A percentile compares a stretch with the other conserved stretches of the same genome.
These are phyloP conservation scores for Pichia cabralensis DNA, from an alignment of 805 yeast genomes.

Conservation along the genomic window DNA sequence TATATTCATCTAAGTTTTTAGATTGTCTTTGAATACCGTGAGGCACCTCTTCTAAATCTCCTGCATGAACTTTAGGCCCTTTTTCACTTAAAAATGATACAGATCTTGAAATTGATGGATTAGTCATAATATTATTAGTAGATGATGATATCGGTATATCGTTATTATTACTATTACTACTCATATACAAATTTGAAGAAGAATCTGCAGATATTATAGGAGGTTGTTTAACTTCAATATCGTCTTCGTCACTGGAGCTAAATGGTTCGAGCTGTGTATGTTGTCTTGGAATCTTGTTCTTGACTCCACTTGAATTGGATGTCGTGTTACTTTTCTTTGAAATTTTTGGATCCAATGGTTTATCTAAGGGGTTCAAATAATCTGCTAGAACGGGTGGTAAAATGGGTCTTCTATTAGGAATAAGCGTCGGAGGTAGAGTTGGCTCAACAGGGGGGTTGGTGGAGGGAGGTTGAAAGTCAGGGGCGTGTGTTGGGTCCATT, in stretches of 20 bases:
- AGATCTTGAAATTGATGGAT: too few species aligned
- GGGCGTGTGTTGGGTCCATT: constrained; percentile 86
- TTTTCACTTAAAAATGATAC: constrained; percentile 21
- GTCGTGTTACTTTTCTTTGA: background rate
- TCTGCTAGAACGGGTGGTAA: constrained; percentile 75
- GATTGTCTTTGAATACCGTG: constrained; percentile 90
- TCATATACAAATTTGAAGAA: constrained; percentile 25
- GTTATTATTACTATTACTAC: too few species aligned
- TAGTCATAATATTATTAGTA: too few species aligned
- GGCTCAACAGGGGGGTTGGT: constrained; percentile 52
- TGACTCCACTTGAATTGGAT: constrained; percentile 2
- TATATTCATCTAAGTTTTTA: constrained; percentile 51
- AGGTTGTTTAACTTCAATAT: background rate
- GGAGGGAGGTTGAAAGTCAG: constrained; percentile 81
- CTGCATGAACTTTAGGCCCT: constrained; percentile 42
- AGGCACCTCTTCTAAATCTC: constrained; percentile 95
- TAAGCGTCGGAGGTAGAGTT: constrained; percentile 54
- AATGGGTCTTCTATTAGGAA: constrained; percentile 69
- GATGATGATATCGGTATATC: too few species aligned
- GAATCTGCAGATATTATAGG: constrained; percentile 7
- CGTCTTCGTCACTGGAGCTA: constrained; percentile 29
- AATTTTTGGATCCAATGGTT: constrained; percentile 40
- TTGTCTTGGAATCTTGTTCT: constrained; percentile 29
- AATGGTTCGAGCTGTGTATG: constrained; percentile 51
- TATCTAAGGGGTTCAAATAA: constrained; percentile 58